Evolutionary conservation across 2,329 filamentous ascomycete species (phyloP), one percentile per base, ranked within the genome.

Genomic region (Alternaria postmessia): DNA sequence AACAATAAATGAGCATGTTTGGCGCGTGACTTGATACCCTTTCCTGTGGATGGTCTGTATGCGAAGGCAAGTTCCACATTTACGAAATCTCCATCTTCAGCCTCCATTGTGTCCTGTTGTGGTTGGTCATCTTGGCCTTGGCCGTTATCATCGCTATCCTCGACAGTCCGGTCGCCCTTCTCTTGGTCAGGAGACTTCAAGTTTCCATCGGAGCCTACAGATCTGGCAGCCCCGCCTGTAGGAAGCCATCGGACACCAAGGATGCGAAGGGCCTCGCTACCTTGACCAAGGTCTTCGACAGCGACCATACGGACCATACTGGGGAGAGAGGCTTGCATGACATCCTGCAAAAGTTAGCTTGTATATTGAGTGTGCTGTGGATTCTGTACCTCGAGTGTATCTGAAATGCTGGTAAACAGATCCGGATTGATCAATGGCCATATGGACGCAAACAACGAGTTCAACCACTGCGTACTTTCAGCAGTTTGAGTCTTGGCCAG

Each of bases 361-460:
- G 6, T n/a, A 7, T 42, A 18, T 5, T 18, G 28, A 8, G 18
- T 11, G 1, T 4, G 5, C 12, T 34, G 5, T 38, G 20, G 7
- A 18, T 16, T 14, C 32, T 66, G 49, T 64, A 77, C 75, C 67
- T 93, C 91, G 4, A 93, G 83, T 28, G 87, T 90, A 68, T 93
- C 90, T 0, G 87, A 85, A 2, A 92, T 75, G 34, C 86, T 87
- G 1, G 86, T 83, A 68, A 93, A 92, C 2, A 93, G 82, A 67
- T 93, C 91, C 0, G 90, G 91, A 70, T 93, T 93, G 70, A 93
- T 84, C 30, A 93, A 81, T 0, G 89, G 89, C 91, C 91, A 93
- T 5, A 92, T 84, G 1, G 89, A 86, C 4, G 85, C 81, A 7
- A 93, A 72, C 0, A 92, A 75, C 5, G 86, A 89, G 71, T 93